Evolutionary conservation across 2,329 filamentous ascomycete species (phyloP), one percentile per base, ranked within the genome.

Genomic region (Talaromyces rugulosus): DNA sequence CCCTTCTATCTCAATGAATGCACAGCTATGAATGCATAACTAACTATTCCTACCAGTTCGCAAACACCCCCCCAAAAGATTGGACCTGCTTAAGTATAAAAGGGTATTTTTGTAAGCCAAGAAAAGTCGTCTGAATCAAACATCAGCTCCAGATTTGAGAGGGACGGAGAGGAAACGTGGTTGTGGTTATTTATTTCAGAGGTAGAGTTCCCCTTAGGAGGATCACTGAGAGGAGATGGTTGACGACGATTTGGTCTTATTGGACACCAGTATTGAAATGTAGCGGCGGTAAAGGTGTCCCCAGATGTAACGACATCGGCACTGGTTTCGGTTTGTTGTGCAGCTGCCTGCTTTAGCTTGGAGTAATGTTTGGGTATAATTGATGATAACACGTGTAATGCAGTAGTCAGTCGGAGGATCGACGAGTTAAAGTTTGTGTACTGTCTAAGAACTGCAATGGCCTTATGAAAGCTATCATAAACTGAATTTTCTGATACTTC

Each of bases 221-320:
- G 40, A 33, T 33, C 36, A 50, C 4, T 11, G 4, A 36, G 8
- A 58, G 56, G 56, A 16, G 44, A 50, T 47, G 27, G 14, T 57
- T 57, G 55, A 44, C 55, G 33, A 28, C 55, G 55, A 23, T 42
- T 28, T 12, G 55, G 55, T 28, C 11, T 31, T 14, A 57, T 1
- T n/a, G 55, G 55, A 57, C 55, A 57, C 55, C 55, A 57, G 40
- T 57, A 57, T 31, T 57, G 55, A 57, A 57, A 57, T n/a, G 55
- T 57, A 12, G 54, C 54, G 3, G 54, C 54, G n/a, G n/a, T 40
- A 14, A 44, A 44, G 16, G 31, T 11, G 14, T 18, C 54, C n/a
- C 42, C 34, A 42, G 36, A 40, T 9, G 11, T 40, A 40, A 14
- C 4, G 4, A 8, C 30, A 31, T 31, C n/a, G 5, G 11, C 14